Evolutionary conservation across 768 basidiomycete species (phyloP), one percentile per base, ranked within the genome.

Genomic region (Trichaptum fuscoviolaceum): DNA sequence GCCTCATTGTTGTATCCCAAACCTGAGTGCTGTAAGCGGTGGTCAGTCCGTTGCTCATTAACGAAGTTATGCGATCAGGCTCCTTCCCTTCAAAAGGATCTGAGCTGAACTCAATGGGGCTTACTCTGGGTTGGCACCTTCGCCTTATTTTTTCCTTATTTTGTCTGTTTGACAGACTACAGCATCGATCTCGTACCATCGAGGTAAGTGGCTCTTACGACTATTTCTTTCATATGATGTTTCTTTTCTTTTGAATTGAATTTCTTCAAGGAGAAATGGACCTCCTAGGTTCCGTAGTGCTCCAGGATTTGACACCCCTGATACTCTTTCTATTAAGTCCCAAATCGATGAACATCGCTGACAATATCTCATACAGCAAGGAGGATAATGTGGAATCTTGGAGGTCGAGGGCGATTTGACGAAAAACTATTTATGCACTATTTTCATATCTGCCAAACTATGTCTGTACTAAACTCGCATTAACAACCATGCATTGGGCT

Each of bases 231-330:
- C 6, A n/a, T 42, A 26, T 65, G 24, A 7, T 18, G 67, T 70
- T 67, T 57, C 66, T 70, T 71, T 67, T 17, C 63, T 27, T 69
- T 74, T 73, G 35, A 84, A 77, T 88, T 89, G 91, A 92, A 92
- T 93, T 93, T 93, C 91, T 93, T 93, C 91, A 92, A 81, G 91
- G 91, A 87, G 88, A 78, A 90, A 89, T 52, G 42, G 20, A 88
- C 87, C 85, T 80, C 66, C 71, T 69, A 70, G 68, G 68, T 70
- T 75, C 72, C 87, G 89, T 85, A 76, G 82, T 79, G 91, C 91
- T 90, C 89, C 91, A 89, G 73, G 85, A 83, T 72, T 72, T 87
- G 90, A 90, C 90, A 87, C 74, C 61, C 65, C 77, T 77, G 77
- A 79, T 66, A 35, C 17, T 68, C 36, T 57, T 23, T 60, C 7